phyloP scores from a whole-genome alignment of 2,329 filamentous ascomycete species.

The Fusarium sp. region DNA sequence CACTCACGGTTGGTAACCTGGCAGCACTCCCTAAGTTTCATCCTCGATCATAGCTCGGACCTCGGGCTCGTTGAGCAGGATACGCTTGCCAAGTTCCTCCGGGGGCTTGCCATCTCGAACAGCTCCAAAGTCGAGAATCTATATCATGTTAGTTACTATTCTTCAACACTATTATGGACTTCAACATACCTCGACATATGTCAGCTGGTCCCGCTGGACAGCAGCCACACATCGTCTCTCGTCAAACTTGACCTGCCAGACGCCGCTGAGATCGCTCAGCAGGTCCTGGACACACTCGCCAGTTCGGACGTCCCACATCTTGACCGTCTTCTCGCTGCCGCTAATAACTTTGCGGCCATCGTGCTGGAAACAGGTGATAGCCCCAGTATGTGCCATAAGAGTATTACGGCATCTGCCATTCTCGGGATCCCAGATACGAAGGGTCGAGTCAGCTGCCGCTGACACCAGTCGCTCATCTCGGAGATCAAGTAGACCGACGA shows the following conservation, averaged over 20 bases:
- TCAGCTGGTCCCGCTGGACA: conserved; percentile 91
- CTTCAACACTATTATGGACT: neutral
- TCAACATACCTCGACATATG: conserved; percentile 90
- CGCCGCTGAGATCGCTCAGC: conserved; percentile 91
- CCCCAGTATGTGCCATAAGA: conserved; percentile 92
- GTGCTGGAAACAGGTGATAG: conserved; percentile 98
- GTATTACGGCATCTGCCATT: conserved; percentile 90
- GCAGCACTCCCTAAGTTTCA: conserved; percentile 46
- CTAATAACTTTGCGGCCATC: conserved; percentile 97
- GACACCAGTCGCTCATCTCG: conserved; percentile 92
- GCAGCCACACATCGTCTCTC: conserved; percentile 94
- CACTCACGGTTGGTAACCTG: conserved; percentile 4
- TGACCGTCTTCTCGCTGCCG: conserved; percentile 93
- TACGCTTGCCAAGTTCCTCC: conserved; percentile 82
- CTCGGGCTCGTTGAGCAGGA: conserved; percentile 71
- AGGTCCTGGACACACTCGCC: conserved; percentile 94
- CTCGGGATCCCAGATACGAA: conserved; percentile 97
- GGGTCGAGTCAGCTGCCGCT: conserved; percentile 92
- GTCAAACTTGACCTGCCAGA: conserved; percentile 99
- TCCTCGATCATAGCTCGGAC: conserved; percentile 64
- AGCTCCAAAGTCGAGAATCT: conserved; percentile 98
- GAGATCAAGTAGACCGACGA: conserved; percentile 92
- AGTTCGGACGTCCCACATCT: conserved; percentile 97
- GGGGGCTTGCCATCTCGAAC: conserved; percentile 86
- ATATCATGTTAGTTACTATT: conserved; percentile 3